A percentile compares a stretch with the other conserved stretches of the same genome.
Conservation (phyloP, 768 basidiomycete species). For the Pulveroboletus sp. region DNA sequence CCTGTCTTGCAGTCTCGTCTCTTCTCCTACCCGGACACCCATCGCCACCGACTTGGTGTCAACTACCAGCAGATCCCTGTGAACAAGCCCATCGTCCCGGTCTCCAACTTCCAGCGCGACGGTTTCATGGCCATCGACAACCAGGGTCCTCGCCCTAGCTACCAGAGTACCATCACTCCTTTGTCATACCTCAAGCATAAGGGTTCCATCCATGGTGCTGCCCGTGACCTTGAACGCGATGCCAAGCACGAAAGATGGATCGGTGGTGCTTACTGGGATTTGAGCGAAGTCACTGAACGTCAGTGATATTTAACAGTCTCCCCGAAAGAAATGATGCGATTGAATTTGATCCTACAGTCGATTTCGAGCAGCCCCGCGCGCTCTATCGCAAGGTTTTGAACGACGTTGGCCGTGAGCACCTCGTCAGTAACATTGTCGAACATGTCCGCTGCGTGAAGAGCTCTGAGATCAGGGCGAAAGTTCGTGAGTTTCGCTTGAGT, state of each 20-base stretch:
- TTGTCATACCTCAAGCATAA: slow-evolving; percentile 56
- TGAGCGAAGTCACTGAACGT: slow-evolving; percentile 80
- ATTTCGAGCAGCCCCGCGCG: slow-evolving; percentile 80
- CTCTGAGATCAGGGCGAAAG: slow-evolving; percentile 52
- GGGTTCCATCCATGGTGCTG: slow-evolving; percentile 41
- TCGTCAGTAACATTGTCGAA: slow-evolving; percentile 62
- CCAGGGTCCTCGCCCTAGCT: slow-evolving; percentile 85
- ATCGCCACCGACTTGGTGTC: slow-evolving; percentile 75
- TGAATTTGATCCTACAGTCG: slow-evolving; percentile 42
- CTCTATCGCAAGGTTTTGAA: slow-evolving; percentile 67
- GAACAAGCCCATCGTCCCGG: slow-evolving; percentile 69
- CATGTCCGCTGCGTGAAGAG: slow-evolving; percentile 63
- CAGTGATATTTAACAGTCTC: slow-evolving; percentile 31
- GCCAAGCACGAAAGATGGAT: slow-evolving; percentile 71
- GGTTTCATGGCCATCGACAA: slow-evolving; percentile 65
- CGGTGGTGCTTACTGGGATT: slow-evolving; percentile 62
- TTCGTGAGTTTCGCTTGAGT: slow-evolving; percentile 46
- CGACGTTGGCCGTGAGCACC: slow-evolving; percentile 54
- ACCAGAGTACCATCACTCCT: slow-evolving; percentile 73
- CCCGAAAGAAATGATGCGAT: background rate
- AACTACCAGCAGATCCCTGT: slow-evolving; percentile 88
- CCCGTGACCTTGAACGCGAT: slow-evolving; percentile 36
- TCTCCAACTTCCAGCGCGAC: slow-evolving; percentile 92
- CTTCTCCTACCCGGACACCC: slow-evolving; percentile 92
- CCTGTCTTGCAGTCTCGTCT: slow-evolving; percentile 92